Evolutionary conservation across 2,329 filamentous ascomycete genomes (phyloP), one percentile per base, ranked within the genome.

Genomic region (Beauveria medogensis): DNA sequence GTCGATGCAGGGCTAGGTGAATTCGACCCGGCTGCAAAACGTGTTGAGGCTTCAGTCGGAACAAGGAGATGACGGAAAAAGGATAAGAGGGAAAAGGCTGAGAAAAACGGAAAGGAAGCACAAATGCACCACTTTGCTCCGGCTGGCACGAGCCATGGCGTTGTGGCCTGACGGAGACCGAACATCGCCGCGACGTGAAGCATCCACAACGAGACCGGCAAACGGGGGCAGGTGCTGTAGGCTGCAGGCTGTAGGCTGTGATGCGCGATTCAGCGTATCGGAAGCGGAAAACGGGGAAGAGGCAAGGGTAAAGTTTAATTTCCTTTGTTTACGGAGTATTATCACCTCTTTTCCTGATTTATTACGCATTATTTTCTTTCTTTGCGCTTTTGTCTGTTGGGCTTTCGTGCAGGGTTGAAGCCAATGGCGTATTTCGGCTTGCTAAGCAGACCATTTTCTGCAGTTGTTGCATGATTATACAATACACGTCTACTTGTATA

Each of bases 91-190:
- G 10, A 18, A 43, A 43, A 20, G 41, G 9, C 41, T 43, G 41
- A 43, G 46, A 50, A 26, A 28, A 51, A 22, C 26, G 48, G 48
- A 51, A 34, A 37, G 48, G n/a, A 51, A 51, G 28, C 28, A 37
- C 34, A 34, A 51, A 20, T n/a, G 48, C 20, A 51, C 48, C 48
- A n/a, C 20, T 50, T 51, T 51, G 18, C 48, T 54, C 51, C 51
- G 51, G 51, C 51, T n/a, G 51, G 51, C 51, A 54, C 51, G 51
- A 41, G 51, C 50, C 34, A 40, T 41, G 12, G 34, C 47, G 24
- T 26, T 48, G 52, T 54, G 52, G 52, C 52, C 52, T 54, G 52
- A 54, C 52, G 52, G 52, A 54, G 52, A 54, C 52, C 52, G 52
- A 54, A 54, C 52, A 54, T 54, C 52, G 52, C 52, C 52, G 52